These are phyloP conservation scores for Bryoglossum gracile DNA, from an alignment of 495 filamentous ascomycete species.

Conservation along the genomic window DNA sequence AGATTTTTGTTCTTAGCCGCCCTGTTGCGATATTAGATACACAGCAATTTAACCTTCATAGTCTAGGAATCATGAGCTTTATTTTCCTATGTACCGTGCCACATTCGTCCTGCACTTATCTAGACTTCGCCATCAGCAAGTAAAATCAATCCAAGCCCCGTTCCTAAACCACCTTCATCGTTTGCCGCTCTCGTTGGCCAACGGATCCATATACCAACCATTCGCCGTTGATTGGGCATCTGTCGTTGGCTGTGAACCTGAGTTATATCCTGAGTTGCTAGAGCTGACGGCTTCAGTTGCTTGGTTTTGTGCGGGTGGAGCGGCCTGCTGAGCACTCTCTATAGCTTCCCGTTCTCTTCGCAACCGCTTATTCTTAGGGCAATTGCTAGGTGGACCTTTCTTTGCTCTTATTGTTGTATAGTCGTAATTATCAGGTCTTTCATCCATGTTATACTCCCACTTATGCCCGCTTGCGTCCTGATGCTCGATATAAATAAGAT, in stretches of 20 bases:
- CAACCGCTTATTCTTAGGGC: neutral
- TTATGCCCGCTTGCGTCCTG: neutral
- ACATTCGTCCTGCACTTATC: neutral
- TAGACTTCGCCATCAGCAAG: neutral
- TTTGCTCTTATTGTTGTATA: neutral
- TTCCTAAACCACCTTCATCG: neutral
- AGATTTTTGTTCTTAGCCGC: neutral
- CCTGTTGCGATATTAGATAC: neutral
- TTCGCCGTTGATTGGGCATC: neutral
- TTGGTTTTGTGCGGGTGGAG: neutral
- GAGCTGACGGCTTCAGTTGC: neutral
- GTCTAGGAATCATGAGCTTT: neutral
- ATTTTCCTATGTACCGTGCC: neutral
- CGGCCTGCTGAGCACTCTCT: neutral
- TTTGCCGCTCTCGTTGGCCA: neutral
- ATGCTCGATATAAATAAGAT: neutral
- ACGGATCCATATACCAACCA: neutral
- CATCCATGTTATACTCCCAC: neutral
- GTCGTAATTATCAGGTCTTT: neutral
- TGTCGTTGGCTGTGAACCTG: neutral
- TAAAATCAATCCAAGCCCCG: neutral
- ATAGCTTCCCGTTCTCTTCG: neutral
- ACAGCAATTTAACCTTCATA: neutral
- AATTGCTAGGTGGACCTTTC: neutral
- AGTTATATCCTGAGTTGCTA: neutral